Evolutionary conservation across 805 yeast species (phyloP).

Genomic region (Kazachstania kunashirensis): DNA sequence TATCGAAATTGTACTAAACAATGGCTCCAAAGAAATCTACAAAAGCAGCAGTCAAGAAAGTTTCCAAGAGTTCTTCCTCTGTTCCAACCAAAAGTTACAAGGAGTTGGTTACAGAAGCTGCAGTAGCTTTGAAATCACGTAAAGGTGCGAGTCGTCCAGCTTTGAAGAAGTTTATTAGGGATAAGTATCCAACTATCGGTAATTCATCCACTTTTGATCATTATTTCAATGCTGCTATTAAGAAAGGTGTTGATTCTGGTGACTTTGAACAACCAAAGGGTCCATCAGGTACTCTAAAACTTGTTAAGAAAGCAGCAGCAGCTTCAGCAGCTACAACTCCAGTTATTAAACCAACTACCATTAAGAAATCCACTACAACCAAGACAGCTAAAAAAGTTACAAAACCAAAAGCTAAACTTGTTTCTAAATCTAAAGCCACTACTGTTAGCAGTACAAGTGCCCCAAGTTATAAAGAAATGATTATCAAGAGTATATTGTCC

Average conservation of each 20-base stretch:
- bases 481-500: conserved; percentile 50
- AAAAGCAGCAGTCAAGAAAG: not conserved
- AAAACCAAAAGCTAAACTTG: conserved; percentile 16
- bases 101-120: conserved; percentile 43
- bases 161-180: conserved; percentile 67
- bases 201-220: conserved; percentile 60
- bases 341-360: conserved; percentile 19
- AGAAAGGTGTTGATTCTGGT: conserved; percentile 71
- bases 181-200: conserved; percentile 41
- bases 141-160: conserved; percentile 82
- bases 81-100: conserved; percentile 18
- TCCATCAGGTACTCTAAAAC: conserved; percentile 75
- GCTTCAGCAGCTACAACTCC: conserved; percentile 22
- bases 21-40: conserved; percentile 12
- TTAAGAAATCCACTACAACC: conserved; percentile 7
- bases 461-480: conserved; percentile 25
- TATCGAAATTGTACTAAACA: no score
- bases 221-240: conserved; percentile 66
- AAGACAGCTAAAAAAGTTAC: conserved; percentile 4
- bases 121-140: conserved; percentile 53
- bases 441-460: conserved; percentile 5
- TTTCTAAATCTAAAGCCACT: conserved; percentile 4
- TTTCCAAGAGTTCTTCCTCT: conserved; percentile 4
- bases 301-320: conserved; percentile 25
- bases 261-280: conserved; percentile 80